These are phyloP conservation scores for Ophiostoma ulmi DNA, from an alignment of 2,329 filamentous ascomycete species.

Conservation along the genomic window DNA sequence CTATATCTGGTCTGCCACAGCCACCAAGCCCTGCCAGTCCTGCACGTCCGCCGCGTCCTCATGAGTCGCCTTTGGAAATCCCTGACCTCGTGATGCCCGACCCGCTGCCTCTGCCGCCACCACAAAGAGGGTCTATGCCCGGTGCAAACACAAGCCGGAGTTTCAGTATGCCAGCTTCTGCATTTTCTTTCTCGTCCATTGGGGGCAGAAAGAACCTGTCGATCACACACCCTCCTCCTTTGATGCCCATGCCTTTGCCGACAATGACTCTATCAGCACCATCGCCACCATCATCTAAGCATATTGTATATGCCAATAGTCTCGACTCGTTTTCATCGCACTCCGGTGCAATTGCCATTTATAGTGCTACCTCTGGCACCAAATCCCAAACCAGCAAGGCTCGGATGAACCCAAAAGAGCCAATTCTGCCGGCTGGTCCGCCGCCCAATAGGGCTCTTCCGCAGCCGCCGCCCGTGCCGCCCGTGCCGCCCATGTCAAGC, in stretches of 20 bases:
- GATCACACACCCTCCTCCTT: background rate
- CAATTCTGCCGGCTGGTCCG: constrained; percentile 35
- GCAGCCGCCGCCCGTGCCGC: constrained; percentile 32
- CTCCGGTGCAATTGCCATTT: background rate
- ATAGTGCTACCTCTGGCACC: background rate
- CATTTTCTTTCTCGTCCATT: background rate
- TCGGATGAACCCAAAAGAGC: background rate
- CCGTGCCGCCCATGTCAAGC: constrained; percentile 21
- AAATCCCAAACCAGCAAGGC: background rate
- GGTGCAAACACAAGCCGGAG: background rate
- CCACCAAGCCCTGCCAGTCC: constrained; percentile 31
- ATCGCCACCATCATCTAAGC: background rate
- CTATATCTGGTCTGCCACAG: background rate
- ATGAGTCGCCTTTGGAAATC: constrained; percentile 37
- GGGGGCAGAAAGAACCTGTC: background rate
- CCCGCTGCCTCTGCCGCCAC: constrained; percentile 20
- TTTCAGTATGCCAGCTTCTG: constrained; percentile 20
- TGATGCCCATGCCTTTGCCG: background rate
- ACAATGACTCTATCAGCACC: background rate
- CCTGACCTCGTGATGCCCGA: constrained; percentile 34
- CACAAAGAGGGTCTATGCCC: background rate
- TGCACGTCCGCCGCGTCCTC: constrained; percentile 35
- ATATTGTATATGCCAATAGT: constrained; percentile 1
- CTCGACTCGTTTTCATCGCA: constrained; percentile 8
- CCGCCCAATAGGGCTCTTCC: constrained; percentile 45